Evolutionary conservation across 768 basidiomycete genomes (phyloP).

Genomic region (Calocybe cyanea): DNA sequence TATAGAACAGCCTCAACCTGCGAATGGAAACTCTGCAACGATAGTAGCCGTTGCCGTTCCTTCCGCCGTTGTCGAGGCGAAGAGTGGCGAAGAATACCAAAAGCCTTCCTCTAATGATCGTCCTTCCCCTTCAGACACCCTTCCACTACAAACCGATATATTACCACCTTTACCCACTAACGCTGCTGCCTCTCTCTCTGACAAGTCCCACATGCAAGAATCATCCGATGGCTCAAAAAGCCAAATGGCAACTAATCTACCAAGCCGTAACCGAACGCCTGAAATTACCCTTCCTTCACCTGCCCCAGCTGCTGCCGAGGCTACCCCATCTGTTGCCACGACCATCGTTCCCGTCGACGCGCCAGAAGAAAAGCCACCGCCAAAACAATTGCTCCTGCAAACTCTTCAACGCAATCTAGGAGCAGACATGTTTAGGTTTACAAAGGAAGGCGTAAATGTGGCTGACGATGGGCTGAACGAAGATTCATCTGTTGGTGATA

Average conservation of each 20-base stretch:
- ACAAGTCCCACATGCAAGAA: not conserved
- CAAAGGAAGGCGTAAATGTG: conserved; percentile 33
- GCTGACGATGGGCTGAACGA: conserved; percentile 21
- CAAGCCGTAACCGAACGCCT: no score
- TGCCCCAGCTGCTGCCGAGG: not conserved
- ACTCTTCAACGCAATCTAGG: conserved; percentile 33
- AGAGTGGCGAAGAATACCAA: not conserved
- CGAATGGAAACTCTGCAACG: conserved; percentile 4
- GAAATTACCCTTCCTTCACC: no score
- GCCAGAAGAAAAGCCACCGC: conserved; percentile 15
- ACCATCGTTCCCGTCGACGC: conserved; percentile 11
- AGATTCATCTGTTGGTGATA: conserved; percentile 18
- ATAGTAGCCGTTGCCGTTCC: not conserved
- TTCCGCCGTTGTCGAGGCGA: not conserved
- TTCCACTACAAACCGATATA: not conserved
- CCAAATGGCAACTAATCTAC: not conserved
- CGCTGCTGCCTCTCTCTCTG: not conserved
- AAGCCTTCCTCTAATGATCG: not conserved
- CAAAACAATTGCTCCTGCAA: conserved; percentile 25
- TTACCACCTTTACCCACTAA: not conserved
- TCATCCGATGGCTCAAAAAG: not conserved
- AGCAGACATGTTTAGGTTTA: conserved; percentile 34
- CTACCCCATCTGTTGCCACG: conserved; percentile 3
- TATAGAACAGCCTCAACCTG: no score
- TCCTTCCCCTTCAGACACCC: not conserved